Evolutionary conservation across 768 basidiomycete species (phyloP), one percentile per base, ranked within the genome.

Genomic region (Serendipita sp.): DNA sequence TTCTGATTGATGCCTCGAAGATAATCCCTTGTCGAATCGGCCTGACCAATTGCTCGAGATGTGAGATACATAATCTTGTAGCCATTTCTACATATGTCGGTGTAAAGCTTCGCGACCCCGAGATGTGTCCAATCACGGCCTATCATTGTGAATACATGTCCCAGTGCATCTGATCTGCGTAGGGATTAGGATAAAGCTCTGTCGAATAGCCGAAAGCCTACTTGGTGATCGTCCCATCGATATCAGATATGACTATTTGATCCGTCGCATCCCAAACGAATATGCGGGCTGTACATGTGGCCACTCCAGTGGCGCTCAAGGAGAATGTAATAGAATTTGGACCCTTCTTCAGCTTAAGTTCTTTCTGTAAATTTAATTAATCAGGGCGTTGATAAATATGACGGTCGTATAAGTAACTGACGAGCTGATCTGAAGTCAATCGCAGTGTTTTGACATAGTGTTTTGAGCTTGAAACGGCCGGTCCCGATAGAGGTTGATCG

Each of bases 211-310:
- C 44, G 16, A 62, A 16, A 2, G 70, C 82, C 27, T 67, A 95
- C 92, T 97, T 98, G 6, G 96, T 99, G 71, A 99, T 99, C 0
- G 95, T 99, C 3, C 96, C 96, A 70, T 99, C 96, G 66, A 99
- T 98, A 70, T 99, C 96, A 45, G 93, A 96, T 44, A 99, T 84
- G 29, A 99, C 88, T 23, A 99, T 83, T 2, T 81, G 79, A 70
- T 96, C 93, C 2, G 84, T 85, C n/a, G 85, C 82, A 64, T 97
- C 90, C 94, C 93, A 98, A 27, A 98, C 79, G 68, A 99, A 99
- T 66, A 99, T 89, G 3, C 92, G 81, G 18, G 96, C 91, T 1
- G 92, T 85, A 65, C 93, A 95, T 2, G 87, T 90, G 1, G 88
- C 81, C 0, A 79, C 80, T 3, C 90, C 89, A 1, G 88, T 84